These are phyloP conservation scores for Podaxis rugospora DNA, from an alignment of 768 basidiomycete genomes.

Conservation along the genomic window DNA sequence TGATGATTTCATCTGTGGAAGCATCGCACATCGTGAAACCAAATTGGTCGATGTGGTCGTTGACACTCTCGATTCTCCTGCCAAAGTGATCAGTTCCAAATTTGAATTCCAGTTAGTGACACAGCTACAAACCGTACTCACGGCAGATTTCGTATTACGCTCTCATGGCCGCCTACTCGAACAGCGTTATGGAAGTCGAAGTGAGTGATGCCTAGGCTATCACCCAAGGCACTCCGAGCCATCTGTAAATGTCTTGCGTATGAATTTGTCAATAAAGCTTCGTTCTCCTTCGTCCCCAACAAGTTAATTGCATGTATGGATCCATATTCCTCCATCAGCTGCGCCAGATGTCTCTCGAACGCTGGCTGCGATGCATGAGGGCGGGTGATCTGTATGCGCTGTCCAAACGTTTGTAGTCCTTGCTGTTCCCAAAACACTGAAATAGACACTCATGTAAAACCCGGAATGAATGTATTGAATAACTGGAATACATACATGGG, in stretches of 20 bases:
- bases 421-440: constrained; percentile 99
- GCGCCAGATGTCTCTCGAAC: constrained; percentile 90
- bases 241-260: constrained; percentile 79
- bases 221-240: constrained; percentile 56
- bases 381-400: constrained; percentile 90
- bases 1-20: constrained; percentile 62
- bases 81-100: constrained; percentile 6
- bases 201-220: constrained; percentile 74
- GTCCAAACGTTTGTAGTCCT: constrained; percentile 91
- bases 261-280: constrained; percentile 75
- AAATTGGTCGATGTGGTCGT: constrained; percentile 67
- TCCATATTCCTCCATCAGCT: constrained; percentile 83
- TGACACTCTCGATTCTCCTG: constrained; percentile 59
- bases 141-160: constrained; percentile 71
- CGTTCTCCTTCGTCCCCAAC: constrained; percentile 89
- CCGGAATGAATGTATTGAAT: constrained; percentile 13
- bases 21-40: constrained; percentile 84
- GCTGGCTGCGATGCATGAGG: constrained; percentile 96
- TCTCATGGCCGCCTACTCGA: constrained; percentile 80
- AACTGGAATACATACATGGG: constrained; percentile 62
- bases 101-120: background rate
- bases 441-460: constrained; percentile 13
- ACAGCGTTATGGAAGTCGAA: constrained; percentile 94
- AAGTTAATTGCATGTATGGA: constrained; percentile 86
- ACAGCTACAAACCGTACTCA: constrained; percentile 20